Conservation (phyloP, 2,329 filamentous ascomycete genomes). For the Byssothecium circinans region DNA sequence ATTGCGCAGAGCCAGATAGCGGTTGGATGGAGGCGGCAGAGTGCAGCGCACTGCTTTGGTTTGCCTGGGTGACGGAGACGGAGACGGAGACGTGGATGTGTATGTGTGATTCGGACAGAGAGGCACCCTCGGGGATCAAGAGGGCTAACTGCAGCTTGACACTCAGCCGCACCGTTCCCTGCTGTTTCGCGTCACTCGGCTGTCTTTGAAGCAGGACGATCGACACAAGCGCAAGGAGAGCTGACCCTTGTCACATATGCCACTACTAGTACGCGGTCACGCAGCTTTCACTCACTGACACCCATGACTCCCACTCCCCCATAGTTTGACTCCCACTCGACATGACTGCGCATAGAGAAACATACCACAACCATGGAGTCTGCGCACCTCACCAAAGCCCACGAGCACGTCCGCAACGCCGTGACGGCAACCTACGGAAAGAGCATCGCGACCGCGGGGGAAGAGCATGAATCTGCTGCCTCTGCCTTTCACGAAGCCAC, state of each 20-base stretch:
- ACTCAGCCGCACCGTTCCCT: background rate
- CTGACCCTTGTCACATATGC: too few species aligned
- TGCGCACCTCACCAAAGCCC: constrained; percentile 72
- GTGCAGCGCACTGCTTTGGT: too few species aligned
- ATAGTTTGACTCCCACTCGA: background rate
- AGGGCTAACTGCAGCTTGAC: background rate
- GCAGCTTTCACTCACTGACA: background rate
- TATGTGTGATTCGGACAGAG: background rate
- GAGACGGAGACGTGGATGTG: background rate
- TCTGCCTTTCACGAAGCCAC: constrained; percentile 84
- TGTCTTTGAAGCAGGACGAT: too few species aligned
- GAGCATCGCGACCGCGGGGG: constrained; percentile 79
- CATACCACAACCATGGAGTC: constrained; percentile 64
- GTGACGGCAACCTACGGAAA: constrained; percentile 68
- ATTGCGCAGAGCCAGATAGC: too few species aligned
- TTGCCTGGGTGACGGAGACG: too few species aligned
- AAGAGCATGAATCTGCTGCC: constrained; percentile 85
- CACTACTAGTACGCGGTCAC: background rate
- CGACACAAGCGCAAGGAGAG: too few species aligned
- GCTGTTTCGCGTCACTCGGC: too few species aligned
- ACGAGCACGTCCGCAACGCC: constrained; percentile 85
- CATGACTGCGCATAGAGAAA: background rate
- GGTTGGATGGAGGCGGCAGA: too few species aligned
- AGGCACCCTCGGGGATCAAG: background rate
- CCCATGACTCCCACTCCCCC: background rate